A percentile compares a stretch with the other conserved stretches of the same genome.
Conservation (phyloP, 371 early-diverging fungal species). For the Mortierella sp. region DNA sequence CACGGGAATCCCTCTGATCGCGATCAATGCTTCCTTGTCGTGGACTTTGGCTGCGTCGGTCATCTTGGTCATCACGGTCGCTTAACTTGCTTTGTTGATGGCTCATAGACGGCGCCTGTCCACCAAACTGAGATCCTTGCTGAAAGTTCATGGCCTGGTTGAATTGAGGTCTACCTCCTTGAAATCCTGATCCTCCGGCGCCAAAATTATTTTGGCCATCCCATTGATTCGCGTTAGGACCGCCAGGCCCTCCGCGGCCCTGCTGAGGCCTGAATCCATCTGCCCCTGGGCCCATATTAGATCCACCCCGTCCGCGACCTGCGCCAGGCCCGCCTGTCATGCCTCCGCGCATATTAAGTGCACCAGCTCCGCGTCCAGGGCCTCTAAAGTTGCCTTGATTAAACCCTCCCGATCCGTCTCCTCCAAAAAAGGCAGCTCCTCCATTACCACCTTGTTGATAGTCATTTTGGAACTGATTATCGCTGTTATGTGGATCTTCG, state of each 20-base stretch:
- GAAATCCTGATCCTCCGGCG: constrained; percentile 29
- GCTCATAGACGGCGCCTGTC: constrained; percentile 7
- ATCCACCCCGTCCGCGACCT: constrained; percentile 47
- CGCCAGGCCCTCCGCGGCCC: constrained; percentile 28
- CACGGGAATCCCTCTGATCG: constrained; percentile 31
- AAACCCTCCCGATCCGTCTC: constrained; percentile 32
- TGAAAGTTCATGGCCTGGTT: constrained; percentile 27
- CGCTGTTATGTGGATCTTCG: constrained; percentile 16
- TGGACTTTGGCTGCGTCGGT: constrained; percentile 45
- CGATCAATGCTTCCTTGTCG: constrained; percentile 27
- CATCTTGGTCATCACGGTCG: constrained; percentile 39
- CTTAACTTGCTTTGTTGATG: constrained; percentile 18
- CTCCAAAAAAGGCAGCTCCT: constrained; percentile 22
- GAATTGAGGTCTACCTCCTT: constrained; percentile 33
- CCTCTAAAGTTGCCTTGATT: constrained; percentile 40
- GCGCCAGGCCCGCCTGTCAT: constrained; percentile 27
- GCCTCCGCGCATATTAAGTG: constrained; percentile 34
- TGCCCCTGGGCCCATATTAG: constrained; percentile 27
- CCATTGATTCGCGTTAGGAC: constrained; percentile 34
- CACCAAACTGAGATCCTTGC: constrained; percentile 23
- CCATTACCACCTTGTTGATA: constrained; percentile 33
- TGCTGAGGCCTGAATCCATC: constrained; percentile 30
- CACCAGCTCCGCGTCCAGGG: constrained; percentile 38
- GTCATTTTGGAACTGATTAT: constrained; percentile 22
- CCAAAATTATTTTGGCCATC: constrained; percentile 30